Percentiles rank a stretch among this genome's conserved stretches.
These are phyloP conservation scores for Dioszegia aurantiaca DNA, from an alignment of 768 basidiomycete genomes.

Conservation along the genomic window DNA sequence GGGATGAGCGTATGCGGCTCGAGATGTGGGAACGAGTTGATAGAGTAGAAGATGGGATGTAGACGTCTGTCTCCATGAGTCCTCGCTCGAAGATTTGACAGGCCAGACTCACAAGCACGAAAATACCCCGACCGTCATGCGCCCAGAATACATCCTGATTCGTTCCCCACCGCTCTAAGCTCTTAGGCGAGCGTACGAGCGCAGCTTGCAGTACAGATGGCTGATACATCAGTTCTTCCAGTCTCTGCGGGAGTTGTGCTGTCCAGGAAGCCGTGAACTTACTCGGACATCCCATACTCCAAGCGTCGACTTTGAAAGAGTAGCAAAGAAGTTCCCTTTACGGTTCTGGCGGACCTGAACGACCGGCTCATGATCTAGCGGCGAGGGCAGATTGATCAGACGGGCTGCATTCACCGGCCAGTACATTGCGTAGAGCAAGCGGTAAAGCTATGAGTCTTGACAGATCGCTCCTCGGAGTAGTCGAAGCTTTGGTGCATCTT, in stretches of 20 bases:
- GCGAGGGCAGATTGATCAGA: slow-evolving; percentile 21
- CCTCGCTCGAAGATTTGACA: slow-evolving; percentile 1
- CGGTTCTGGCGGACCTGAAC: slow-evolving; percentile 24
- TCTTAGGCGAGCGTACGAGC: slow-evolving; percentile 71
- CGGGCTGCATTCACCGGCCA: slow-evolving; percentile 41
- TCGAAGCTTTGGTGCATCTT: not conserved
- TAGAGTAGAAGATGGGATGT: slow-evolving; percentile 74
- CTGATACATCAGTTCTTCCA: slow-evolving; percentile 26
- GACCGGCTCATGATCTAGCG: slow-evolving; percentile 23
- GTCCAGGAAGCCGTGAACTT: slow-evolving; percentile 9
- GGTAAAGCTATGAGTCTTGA: too few species aligned
- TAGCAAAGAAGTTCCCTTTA: slow-evolving; percentile 43
- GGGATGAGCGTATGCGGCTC: slow-evolving; percentile 32
- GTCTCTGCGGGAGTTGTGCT: not conserved
- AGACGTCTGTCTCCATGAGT: slow-evolving; percentile 61
- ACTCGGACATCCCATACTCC: slow-evolving; percentile 49
- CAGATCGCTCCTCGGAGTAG: too few species aligned
- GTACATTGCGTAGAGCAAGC: too few species aligned
- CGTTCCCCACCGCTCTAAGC: slow-evolving; percentile 77
- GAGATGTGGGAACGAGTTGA: slow-evolving; percentile 60
- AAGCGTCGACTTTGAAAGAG: slow-evolving; percentile 25
- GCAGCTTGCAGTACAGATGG: slow-evolving; percentile 58
- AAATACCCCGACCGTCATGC: slow-evolving; percentile 71
- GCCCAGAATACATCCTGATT: slow-evolving; percentile 76
- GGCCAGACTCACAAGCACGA: slow-evolving; percentile 65